Evolutionary conservation across 768 basidiomycete genomes (phyloP).

Genomic region (Dictyophora rubrovolvata): DNA sequence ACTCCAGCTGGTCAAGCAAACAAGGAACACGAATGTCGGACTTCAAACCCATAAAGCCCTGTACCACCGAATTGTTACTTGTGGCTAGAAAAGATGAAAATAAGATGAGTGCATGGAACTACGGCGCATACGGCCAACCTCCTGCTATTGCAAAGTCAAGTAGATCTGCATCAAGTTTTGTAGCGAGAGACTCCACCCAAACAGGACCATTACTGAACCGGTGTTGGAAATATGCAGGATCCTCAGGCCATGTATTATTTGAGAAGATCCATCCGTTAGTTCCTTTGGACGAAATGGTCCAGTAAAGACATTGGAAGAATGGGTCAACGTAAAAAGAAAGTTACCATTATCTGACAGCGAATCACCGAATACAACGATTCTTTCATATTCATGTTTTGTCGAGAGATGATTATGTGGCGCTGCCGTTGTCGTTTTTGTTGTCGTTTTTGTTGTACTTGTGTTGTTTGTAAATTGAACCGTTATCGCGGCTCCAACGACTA

Average conservation of each 20-base stretch:
- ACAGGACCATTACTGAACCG: constrained; percentile 17
- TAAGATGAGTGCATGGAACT: background rate
- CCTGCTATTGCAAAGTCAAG: constrained; percentile 12
- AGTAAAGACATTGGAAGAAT: background rate
- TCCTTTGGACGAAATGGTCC: background rate
- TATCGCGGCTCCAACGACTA: background rate
- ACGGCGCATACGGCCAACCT: background rate
- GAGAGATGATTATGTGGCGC: background rate
- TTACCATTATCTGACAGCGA: constrained; percentile 7
- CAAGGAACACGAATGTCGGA: background rate
- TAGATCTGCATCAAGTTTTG: constrained; percentile 14
- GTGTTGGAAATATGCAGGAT: constrained; percentile 4
- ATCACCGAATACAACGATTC: constrained; percentile 4
- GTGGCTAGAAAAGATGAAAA: background rate
- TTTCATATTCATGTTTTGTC: background rate
- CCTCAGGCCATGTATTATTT: constrained; percentile 3
- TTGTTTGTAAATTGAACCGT: background rate
- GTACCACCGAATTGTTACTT: constrained; percentile 7
- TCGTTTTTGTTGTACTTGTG: background rate
- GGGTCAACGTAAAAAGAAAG: background rate
- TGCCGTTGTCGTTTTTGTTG: too few relatives aligned
- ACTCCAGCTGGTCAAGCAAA: background rate
- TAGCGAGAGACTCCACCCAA: constrained; percentile 17
- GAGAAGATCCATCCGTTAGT: background rate
- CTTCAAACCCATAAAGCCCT: background rate